Evolutionary conservation across 352 stramenopile species (phyloP).

Genomic region (Phytophthora pisi): DNA sequence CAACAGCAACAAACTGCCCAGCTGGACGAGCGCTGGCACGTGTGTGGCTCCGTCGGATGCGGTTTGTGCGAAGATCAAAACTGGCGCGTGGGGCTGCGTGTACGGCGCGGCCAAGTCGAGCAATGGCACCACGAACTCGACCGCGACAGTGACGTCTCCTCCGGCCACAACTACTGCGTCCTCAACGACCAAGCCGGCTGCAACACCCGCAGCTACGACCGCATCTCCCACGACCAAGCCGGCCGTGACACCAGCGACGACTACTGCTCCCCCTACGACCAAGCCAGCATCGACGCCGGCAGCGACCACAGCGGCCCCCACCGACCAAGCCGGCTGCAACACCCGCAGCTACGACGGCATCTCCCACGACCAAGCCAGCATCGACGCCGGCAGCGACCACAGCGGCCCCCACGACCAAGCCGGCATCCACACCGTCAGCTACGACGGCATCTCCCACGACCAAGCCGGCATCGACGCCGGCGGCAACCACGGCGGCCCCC

Average conservation of each 20-base stretch:
- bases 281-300: too few species aligned
- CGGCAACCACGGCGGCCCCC: slow-evolving; percentile 7
- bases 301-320: not conserved
- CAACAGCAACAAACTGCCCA: slow-evolving; percentile 42
- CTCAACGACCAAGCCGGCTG: too few species aligned
- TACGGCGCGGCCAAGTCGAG: not conserved
- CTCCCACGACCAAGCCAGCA: too few species aligned
- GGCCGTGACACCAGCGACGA: too few species aligned
- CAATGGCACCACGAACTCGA: not conserved
- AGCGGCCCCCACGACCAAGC: not conserved
- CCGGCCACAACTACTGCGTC: not conserved
- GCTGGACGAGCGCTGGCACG: slow-evolving; percentile 40
- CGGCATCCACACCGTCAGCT: slow-evolving; percentile 1
- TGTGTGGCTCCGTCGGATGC: slow-evolving; percentile 52
- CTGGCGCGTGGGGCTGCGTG: slow-evolving; percentile 60
- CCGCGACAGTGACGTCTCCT: slow-evolving; percentile 24
- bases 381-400: too few species aligned
- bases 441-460: slow-evolving; percentile 6
- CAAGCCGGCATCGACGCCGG: slow-evolving; percentile 5
- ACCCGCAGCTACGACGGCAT: slow-evolving; percentile 4
- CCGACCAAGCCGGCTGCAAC: not conserved
- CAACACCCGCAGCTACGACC: too few species aligned
- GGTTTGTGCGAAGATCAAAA: slow-evolving; percentile 55
- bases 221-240: too few species aligned
- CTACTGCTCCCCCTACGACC: too few species aligned